Conservation (phyloP, 2,329 filamentous ascomycete species). For the Fusarium sarcochroum region DNA sequence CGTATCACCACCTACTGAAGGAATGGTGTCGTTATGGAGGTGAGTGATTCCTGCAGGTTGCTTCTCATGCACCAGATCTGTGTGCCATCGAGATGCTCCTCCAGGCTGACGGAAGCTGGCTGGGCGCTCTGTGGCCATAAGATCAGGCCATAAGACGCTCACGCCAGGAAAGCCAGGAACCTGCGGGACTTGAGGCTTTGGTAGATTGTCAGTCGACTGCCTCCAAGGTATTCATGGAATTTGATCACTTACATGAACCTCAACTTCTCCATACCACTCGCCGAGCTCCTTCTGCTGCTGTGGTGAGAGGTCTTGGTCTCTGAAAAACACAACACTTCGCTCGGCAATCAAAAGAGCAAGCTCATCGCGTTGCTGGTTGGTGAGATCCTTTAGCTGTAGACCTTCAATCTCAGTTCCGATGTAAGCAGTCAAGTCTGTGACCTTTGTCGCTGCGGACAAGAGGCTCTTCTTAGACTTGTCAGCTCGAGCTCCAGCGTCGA, state of each 20-base stretch:
- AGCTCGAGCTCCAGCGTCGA: slow-evolving; percentile 75
- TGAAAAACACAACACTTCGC: slow-evolving; percentile 75
- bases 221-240: fast-evolving
- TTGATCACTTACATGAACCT: slow-evolving; percentile 70
- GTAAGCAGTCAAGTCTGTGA: slow-evolving; percentile 72
- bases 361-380: slow-evolving; percentile 71
- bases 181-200: slow-evolving; percentile 77
- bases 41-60: slow-evolving; percentile 80
- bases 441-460: slow-evolving; percentile 72
- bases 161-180: slow-evolving; percentile 77
- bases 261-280: slow-evolving; percentile 74
- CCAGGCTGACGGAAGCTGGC: slow-evolving; percentile 77
- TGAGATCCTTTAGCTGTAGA: slow-evolving; percentile 73
- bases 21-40: slow-evolving; percentile 77
- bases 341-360: slow-evolving; percentile 74
- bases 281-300: slow-evolving; percentile 75
- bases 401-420: slow-evolving; percentile 77
- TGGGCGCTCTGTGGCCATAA: slow-evolving; percentile 71
- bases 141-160: slow-evolving; percentile 78
- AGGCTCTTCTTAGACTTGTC: slow-evolving; percentile 74
- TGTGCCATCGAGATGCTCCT: slow-evolving; percentile 78
- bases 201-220: too few species aligned
- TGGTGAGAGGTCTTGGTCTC: slow-evolving; percentile 73
- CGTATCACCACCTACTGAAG: slow-evolving; percentile 76
- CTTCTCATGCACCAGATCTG: slow-evolving; percentile 78